A percentile compares a stretch with the other conserved stretches of the same genome.
Evolutionary conservation across 768 basidiomycete genomes (phyloP).

Genomic region (Boletus pseudo-olivaceus): DNA sequence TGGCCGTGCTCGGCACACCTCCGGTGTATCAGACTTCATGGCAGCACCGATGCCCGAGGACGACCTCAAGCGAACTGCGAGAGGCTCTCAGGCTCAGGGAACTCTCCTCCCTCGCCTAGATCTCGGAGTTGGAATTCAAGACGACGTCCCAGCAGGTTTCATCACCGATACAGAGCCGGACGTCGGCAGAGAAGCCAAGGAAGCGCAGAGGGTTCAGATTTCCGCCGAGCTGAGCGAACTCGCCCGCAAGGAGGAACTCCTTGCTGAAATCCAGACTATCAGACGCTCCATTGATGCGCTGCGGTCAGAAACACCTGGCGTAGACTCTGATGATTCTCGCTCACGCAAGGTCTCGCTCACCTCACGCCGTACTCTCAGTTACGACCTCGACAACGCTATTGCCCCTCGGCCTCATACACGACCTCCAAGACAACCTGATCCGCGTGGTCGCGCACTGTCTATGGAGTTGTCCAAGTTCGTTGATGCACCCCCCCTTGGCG

Average conservation of each 20-base stretch:
- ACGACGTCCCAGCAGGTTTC: slow-evolving; percentile 70
- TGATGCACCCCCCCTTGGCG: slow-evolving; percentile 42
- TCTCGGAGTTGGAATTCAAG: slow-evolving; percentile 69
- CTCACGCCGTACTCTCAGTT: slow-evolving; percentile 66
- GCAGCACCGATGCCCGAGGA: slow-evolving; percentile 60
- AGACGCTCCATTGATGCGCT: slow-evolving; percentile 75
- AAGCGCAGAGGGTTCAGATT: slow-evolving; percentile 34
- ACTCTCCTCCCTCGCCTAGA: slow-evolving; percentile 68
- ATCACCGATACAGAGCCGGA: slow-evolving; percentile 46
- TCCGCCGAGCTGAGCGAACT: slow-evolving; percentile 48
- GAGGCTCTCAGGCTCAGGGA: slow-evolving; percentile 45
- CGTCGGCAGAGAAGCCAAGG: slow-evolving; percentile 28
- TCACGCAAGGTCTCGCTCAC: slow-evolving; percentile 63
- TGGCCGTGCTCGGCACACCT: slow-evolving; percentile 56
- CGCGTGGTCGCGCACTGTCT: slow-evolving; percentile 66
- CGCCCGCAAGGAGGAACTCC: slow-evolving; percentile 65
- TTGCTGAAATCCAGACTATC: slow-evolving; percentile 76
- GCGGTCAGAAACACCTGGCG: slow-evolving; percentile 61
- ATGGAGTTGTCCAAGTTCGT: slow-evolving; percentile 60
- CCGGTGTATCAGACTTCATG: slow-evolving; percentile 72
- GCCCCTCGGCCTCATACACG: slow-evolving; percentile 57
- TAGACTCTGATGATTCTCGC: slow-evolving; percentile 47
- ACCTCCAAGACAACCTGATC: slow-evolving; percentile 65
- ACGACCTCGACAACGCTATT: slow-evolving; percentile 56
- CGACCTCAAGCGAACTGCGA: slow-evolving; percentile 50